Evolutionary conservation across 2,329 filamentous ascomycete genomes (phyloP), one percentile per base, ranked within the genome.

Genomic region (Microdochium nivale): DNA sequence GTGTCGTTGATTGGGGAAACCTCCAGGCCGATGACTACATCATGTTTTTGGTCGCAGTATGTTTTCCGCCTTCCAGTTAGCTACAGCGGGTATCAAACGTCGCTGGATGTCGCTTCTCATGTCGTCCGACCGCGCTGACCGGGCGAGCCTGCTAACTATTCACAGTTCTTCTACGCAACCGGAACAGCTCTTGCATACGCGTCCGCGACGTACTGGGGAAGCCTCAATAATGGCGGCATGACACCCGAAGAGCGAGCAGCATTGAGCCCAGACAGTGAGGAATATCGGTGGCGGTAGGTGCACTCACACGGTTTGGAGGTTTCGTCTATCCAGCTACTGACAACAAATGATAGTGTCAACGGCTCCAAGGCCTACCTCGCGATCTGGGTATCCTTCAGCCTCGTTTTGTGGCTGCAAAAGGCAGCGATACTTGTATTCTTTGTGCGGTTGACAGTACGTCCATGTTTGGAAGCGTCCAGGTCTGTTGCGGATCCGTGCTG

Each of bases 21-120:
- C 72, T 84, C 51, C 70, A 74, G 56, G 67, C 72, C 1, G 81
- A 84, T 61, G 82, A 86, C 54, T 83, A 79, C 57, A 60, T 85
- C 27, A 80, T 83, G 65, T 63, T 76, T 46, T n/a, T 80, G 19
- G 79, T 75, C 4, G 70, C 71, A 54, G 77, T 82, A 62, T 59
- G 74, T 60, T 7, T 37, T 14, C 51, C 35, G 44, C 14, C 33
- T 21, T 21, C 3, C 14, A 16, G 3, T 37, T 16, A 24, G 24
- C 52, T 51, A 14, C 47, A 4, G n/a, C 51, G 3, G 14, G 19
- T 40, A 14, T 5, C 19, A 30, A 19, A 8, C 14, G 14, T 19
- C 40, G 8, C 19, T 44, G n/a, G n/a, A n/a, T 19, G 19, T 16
- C 33, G 16, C 13, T 37, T 37, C 14, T 9, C 11, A 4, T 14